Evolutionary conservation across 306 rosid species (phyloP).

Genomic region (Chamaecrista fasciculata): DNA sequence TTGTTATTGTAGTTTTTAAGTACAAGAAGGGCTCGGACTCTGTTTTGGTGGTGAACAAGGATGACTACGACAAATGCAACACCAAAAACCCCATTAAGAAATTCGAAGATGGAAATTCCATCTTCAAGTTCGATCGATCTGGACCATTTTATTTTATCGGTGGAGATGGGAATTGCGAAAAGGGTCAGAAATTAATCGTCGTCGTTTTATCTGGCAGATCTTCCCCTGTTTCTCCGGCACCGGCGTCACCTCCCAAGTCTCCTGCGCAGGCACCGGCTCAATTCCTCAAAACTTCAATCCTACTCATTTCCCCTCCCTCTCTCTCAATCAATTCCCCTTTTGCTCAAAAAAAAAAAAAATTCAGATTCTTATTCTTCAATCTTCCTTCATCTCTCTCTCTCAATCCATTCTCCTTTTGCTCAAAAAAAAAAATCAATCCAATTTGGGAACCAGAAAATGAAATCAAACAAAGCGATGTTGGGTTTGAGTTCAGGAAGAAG

Average conservation of each 20-base stretch:
- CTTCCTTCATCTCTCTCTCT: no score
- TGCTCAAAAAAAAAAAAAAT: no score
- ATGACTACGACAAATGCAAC: slow-evolving; percentile 57
- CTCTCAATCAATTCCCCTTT: no score
- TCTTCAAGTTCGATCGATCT: slow-evolving; percentile 49
- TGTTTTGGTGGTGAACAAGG: slow-evolving; percentile 66
- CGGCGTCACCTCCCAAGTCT: background rate
- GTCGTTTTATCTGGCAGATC: slow-evolving; percentile 48
- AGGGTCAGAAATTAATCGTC: slow-evolving; percentile 63
- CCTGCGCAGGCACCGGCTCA: background rate
- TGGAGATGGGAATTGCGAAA: slow-evolving; percentile 52
- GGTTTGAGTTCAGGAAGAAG: no score
- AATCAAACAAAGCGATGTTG: no score
- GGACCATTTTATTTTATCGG: slow-evolving; percentile 77
- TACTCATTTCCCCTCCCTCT: no score
- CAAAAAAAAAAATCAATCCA: no score
- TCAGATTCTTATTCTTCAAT: no score
- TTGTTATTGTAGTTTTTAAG: slow-evolving; percentile 52
- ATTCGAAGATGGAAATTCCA: slow-evolving; percentile 60
- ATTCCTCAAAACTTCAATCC: no score
- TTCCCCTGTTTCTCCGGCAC: background rate
- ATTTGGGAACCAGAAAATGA: no score
- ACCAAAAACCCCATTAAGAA: slow-evolving; percentile 55
- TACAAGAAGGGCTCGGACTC: slow-evolving; percentile 72
- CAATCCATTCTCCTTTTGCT: no score